Percentiles rank a stretch among this genome's conserved stretches.
phyloP scores from a whole-genome alignment of 805 yeast genomes.

The Starmerella tilneyi region DNA sequence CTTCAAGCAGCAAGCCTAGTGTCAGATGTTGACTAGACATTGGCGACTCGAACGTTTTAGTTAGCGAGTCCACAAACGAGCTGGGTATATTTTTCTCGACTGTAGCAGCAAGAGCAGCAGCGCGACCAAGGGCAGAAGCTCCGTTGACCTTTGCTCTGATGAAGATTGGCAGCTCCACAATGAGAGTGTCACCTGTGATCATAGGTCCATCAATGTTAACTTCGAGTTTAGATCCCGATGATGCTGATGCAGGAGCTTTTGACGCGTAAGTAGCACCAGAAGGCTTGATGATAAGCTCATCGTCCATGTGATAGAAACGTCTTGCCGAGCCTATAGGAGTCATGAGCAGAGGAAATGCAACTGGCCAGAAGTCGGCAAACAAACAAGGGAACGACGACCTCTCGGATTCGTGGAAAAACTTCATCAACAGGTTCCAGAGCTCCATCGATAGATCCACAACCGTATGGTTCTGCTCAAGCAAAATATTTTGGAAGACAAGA shows the following conservation, averaged over 20 bases:
- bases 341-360: conserved; percentile 52
- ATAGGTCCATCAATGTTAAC: conserved; percentile 91
- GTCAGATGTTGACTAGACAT: conserved; percentile 76
- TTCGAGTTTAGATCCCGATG: conserved; percentile 22
- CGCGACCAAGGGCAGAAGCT: conserved; percentile 62
- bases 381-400: background rate
- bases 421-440: conserved; percentile 50
- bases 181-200: conserved; percentile 77
- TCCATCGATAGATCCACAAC: conserved; percentile 53
- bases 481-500: conserved; percentile 70
- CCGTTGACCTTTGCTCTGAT: conserved; percentile 66
- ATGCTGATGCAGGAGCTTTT: conserved; percentile 19
- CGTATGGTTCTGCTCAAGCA: conserved; percentile 77
- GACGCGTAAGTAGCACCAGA: conserved; percentile 45
- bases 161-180: conserved; percentile 67
- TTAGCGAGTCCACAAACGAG: conserved; percentile 1
- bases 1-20: conserved; percentile 58
- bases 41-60: conserved; percentile 41
- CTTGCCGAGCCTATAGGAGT: conserved; percentile 94
- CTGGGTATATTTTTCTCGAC: background rate
- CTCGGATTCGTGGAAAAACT: conserved; percentile 1
- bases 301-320: conserved; percentile 74
- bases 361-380: conserved; percentile 32
- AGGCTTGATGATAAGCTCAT: conserved; percentile 64
- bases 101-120: conserved; percentile 22